These are phyloP conservation scores for Chaetoscypha palmicola DNA, from an alignment of 2,329 filamentous ascomycete genomes.

Conservation along the genomic window DNA sequence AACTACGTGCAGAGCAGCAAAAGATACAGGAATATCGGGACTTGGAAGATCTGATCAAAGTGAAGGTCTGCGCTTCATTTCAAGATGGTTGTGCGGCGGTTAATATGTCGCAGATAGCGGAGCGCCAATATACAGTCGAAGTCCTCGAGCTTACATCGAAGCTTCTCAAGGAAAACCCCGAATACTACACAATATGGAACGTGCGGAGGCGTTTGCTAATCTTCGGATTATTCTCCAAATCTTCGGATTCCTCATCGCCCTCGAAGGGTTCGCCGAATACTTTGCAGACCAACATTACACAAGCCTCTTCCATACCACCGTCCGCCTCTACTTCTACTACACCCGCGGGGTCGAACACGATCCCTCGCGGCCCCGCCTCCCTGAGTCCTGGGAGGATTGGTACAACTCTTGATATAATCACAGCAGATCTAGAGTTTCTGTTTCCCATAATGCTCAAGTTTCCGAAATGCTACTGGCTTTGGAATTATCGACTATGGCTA, in stretches of 20 bases:
- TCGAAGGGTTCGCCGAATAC: slow-evolving; percentile 49
- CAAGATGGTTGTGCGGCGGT: slow-evolving; percentile 1
- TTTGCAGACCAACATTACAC: slow-evolving; percentile 49
- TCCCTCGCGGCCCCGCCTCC: slow-evolving; percentile 39
- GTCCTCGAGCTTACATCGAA: slow-evolving; percentile 64
- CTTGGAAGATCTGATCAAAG: slow-evolving; percentile 60
- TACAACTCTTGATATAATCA: slow-evolving; percentile 53
- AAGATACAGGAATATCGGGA: slow-evolving; percentile 71
- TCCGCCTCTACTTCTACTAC: slow-evolving; percentile 50
- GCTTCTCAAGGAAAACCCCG: slow-evolving; percentile 70
- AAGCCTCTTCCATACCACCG: slow-evolving; percentile 56
- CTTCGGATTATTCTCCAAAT: slow-evolving; percentile 49
- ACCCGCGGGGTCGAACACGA: slow-evolving; percentile 44
- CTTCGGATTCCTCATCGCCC: slow-evolving; percentile 42
- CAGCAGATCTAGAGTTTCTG: slow-evolving; percentile 71
- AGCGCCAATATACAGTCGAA: slow-evolving; percentile 36
- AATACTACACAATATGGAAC: slow-evolving; percentile 92
- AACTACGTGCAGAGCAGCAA: slow-evolving; percentile 62
- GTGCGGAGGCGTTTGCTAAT: slow-evolving; percentile 66
- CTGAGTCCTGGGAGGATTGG: slow-evolving; percentile 43
- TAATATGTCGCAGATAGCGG: slow-evolving; percentile 24
- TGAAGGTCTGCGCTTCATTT: slow-evolving; percentile 44
- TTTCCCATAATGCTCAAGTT: slow-evolving; percentile 76
- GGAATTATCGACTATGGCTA: slow-evolving; percentile 90
- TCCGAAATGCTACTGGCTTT: slow-evolving; percentile 99